These are phyloP conservation scores for Raphanus sativus DNA, from an alignment of 345 rosid genomes.

Conservation along the genomic window DNA sequence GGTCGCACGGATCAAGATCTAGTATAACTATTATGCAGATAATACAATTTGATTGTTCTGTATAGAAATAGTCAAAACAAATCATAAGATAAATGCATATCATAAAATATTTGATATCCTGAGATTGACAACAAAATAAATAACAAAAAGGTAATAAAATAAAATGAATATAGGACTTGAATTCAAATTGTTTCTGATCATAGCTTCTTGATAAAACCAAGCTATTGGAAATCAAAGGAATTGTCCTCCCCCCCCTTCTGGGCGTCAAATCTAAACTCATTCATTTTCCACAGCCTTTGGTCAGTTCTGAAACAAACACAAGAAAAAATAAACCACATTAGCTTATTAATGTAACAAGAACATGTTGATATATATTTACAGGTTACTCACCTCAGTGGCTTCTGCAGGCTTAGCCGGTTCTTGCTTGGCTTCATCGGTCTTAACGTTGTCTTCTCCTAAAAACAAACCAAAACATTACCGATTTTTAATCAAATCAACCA, in stretches of 20 bases:
- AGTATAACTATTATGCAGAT: too few species aligned
- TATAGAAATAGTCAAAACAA: conserved; percentile 5
- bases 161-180: conserved; percentile 12
- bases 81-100: conserved; percentile 11
- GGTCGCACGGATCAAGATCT: too few species aligned
- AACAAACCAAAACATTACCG: conserved; percentile 8
- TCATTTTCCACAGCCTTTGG: conserved; percentile 26
- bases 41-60: too few species aligned
- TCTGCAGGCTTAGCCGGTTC: conserved; percentile 55
- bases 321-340: not conserved
- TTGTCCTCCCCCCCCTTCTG: conserved; percentile 21
- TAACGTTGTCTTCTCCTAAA: conserved; percentile 74
- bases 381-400: conserved; percentile 50
- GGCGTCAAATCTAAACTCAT: conserved; percentile 24
- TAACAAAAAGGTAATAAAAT: not conserved
- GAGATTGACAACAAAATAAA: conserved; percentile 16
- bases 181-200: conserved; percentile 29
- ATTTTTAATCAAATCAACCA: not conserved
- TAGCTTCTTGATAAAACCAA: conserved; percentile 30
- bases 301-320: conserved; percentile 31
- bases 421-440: conserved; percentile 70
- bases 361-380: not conserved
- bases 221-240: conserved; percentile 20
- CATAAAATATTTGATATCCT: conserved; percentile 24
- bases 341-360: not conserved